phyloP scores from a whole-genome alignment of 177 flowering plant genomes.

The Tripterygium wilfordii region DNA sequence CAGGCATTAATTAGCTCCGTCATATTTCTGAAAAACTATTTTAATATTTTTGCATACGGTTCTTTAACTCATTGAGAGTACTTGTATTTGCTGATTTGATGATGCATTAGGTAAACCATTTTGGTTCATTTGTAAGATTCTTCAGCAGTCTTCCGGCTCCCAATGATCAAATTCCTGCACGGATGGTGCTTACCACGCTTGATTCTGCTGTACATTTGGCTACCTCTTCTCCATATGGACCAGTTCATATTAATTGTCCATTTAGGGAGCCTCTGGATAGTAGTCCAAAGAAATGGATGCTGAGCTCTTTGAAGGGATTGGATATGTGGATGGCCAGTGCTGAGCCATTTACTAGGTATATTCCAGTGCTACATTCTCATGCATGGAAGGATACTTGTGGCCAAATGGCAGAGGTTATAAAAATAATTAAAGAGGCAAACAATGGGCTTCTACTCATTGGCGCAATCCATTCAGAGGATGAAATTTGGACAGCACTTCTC shows the following conservation, averaged over 20 bases:
- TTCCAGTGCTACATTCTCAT: slow-evolving; percentile 29
- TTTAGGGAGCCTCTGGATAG: slow-evolving; percentile 82
- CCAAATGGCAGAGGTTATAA: slow-evolving; percentile 43
- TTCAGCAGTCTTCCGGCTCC: slow-evolving; percentile 85
- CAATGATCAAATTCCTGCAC: slow-evolving; percentile 64
- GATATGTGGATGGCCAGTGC: slow-evolving; percentile 59
- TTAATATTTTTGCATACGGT: slow-evolving; percentile 1
- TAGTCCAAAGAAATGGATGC: slow-evolving; percentile 47
- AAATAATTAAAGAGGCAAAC: slow-evolving; percentile 50
- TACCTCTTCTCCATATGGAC: slow-evolving; percentile 70
- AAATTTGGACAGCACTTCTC: slow-evolving; percentile 83
- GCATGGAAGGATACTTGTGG: slow-evolving; percentile 10
- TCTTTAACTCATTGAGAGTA: no score
- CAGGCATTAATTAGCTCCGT: slow-evolving; percentile 36
- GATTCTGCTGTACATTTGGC: slow-evolving; percentile 84
- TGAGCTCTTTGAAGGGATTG: slow-evolving; percentile 60
- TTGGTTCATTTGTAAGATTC: slow-evolving; percentile 72
- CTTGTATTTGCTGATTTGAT: no score
- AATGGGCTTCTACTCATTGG: slow-evolving; percentile 74
- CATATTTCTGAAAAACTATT: background rate
- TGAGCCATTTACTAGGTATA: slow-evolving; percentile 71
- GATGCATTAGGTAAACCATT: slow-evolving; percentile 78
- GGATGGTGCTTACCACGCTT: slow-evolving; percentile 82
- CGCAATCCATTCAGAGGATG: slow-evolving; percentile 63
- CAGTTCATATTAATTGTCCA: slow-evolving; percentile 89